phyloP scores from a whole-genome alignment of 768 basidiomycete genomes.

The Pleurotus citrinopileatus region DNA sequence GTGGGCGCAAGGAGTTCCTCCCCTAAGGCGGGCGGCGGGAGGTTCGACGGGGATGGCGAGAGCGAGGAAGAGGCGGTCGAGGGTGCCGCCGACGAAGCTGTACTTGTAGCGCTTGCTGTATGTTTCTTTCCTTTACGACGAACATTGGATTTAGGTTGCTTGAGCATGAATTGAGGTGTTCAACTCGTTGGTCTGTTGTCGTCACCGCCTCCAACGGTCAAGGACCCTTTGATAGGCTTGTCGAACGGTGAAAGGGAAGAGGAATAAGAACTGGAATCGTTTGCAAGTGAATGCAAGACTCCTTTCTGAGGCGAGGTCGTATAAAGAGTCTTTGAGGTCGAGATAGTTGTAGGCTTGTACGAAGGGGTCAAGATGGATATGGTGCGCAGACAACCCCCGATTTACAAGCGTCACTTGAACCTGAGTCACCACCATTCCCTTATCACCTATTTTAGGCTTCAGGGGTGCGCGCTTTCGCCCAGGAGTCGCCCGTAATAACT shows the following conservation, averaged over 20 bases:
- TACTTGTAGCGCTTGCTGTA: background rate
- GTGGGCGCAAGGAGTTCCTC: background rate
- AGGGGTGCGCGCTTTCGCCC: too few species aligned
- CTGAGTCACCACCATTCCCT: too few species aligned
- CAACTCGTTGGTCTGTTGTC: background rate
- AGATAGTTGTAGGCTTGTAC: too few species aligned
- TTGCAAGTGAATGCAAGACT: conserved; percentile 5
- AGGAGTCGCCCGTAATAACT: too few species aligned
- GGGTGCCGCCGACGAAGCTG: too few species aligned
- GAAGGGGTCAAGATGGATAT: too few species aligned
- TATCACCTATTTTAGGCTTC: too few species aligned
- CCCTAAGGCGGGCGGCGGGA: background rate
- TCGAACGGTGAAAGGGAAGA: background rate
- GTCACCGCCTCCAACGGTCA: background rate
- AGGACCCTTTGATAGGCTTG: background rate
- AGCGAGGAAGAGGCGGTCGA: background rate
- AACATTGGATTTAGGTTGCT: conserved; percentile 4
- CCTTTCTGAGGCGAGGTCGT: too few species aligned
- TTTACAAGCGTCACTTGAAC: too few species aligned
- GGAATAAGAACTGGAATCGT: background rate
- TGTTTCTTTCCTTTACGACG: conserved; percentile 6
- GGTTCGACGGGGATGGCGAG: background rate
- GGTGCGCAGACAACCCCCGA: too few species aligned
- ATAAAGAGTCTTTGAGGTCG: too few species aligned
- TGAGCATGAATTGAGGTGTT: conserved; percentile 2